These are phyloP conservation scores for Penicillium janthinellum DNA, from an alignment of 2,329 filamentous ascomycete species.

Conservation along the genomic window DNA sequence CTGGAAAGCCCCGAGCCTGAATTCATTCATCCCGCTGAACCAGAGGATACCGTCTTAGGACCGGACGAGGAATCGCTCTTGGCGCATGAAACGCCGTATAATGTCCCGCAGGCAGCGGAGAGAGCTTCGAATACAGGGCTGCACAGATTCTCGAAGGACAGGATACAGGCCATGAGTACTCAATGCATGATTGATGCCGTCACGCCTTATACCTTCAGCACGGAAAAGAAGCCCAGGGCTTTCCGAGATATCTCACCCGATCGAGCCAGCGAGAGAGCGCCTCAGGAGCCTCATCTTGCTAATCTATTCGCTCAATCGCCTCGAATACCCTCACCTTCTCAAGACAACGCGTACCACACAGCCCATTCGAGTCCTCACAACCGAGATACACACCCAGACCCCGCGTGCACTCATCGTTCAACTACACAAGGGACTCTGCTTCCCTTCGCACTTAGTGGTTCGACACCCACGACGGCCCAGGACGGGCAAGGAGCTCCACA, in stretches of 20 bases:
- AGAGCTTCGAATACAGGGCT: conserved; percentile 4
- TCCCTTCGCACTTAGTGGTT: conserved; percentile 37
- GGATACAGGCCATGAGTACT: conserved; percentile 38
- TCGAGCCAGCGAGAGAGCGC: neutral
- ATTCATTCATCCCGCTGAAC: conserved; percentile 15
- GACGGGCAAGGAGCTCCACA: conserved; percentile 37
- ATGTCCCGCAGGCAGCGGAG: conserved; percentile 23
- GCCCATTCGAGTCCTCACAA: neutral
- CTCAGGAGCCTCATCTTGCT: neutral
- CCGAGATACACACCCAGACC: conserved; percentile 1
- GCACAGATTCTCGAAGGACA: conserved; percentile 13
- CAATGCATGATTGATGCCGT: conserved; percentile 45
- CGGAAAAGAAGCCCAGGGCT: conserved; percentile 26
- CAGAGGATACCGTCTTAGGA: conserved; percentile 15
- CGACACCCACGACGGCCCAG: conserved; percentile 36
- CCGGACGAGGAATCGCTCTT: conserved; percentile 17
- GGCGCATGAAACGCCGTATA: conserved; percentile 36
- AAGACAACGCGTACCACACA: conserved; percentile 10
- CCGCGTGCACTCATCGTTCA: conserved; percentile 5
- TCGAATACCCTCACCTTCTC: neutral
- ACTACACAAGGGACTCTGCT: conserved; percentile 21
- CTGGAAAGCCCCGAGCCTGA: conserved; percentile 33
- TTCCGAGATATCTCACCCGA: conserved; percentile 10
- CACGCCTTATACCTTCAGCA: conserved; percentile 44
- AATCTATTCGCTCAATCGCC: neutral